Evolutionary conservation across 371 early-diverging fungal genomes (phyloP), one percentile per base, ranked within the genome.

Genomic region (Sporodiniella umbellata): DNA sequence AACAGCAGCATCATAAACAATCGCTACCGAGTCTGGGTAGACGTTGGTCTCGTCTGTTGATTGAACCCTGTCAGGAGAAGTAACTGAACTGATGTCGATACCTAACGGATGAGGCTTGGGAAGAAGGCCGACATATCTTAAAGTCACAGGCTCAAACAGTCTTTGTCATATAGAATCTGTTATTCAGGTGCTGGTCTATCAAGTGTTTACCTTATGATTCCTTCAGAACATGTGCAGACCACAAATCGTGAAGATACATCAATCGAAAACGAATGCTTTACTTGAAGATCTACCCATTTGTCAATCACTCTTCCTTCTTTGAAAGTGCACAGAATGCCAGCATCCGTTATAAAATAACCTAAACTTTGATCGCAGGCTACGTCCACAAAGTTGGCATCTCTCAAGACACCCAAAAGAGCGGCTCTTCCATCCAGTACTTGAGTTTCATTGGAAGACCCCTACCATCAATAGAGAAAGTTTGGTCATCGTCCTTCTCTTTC

Each of bases 281-380:
- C 87, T 72, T 88, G 84, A 40, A 91, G 66, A 61, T 91, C 83
- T 19, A 91, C 81, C 89, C 88, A 91, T 60, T 87, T 89, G 42
- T 87, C 87, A 65, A 92, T 66, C 7, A 79, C 70, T 42, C 86
- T 64, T 1, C 69, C 79, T 45, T 81, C 79, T 30, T 83, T 78
- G 46, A 93, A 89, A 39, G 79, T 58, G 48, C 86, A 80, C 22
- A 93, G 72, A 15, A 83, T 67, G 18, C 91, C 90, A 42, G 68
- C 74, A 17, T 83, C 80, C 7, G 88, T 88, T 26, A 90, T 60
- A 18, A 81, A 76, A 50, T 90, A 61, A n/a, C 68, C 77, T 21
- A 65, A 70, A 44, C 71, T 68, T 18, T 65, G 71, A 54, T 71
- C 70, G 43, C 76, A 78, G 7, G 68, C 79, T 0, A 81, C 87